Evolutionary conservation across 306 rosid genomes (phyloP), one percentile per base, ranked within the genome.

Genomic region (Lagenaria siceraria): DNA sequence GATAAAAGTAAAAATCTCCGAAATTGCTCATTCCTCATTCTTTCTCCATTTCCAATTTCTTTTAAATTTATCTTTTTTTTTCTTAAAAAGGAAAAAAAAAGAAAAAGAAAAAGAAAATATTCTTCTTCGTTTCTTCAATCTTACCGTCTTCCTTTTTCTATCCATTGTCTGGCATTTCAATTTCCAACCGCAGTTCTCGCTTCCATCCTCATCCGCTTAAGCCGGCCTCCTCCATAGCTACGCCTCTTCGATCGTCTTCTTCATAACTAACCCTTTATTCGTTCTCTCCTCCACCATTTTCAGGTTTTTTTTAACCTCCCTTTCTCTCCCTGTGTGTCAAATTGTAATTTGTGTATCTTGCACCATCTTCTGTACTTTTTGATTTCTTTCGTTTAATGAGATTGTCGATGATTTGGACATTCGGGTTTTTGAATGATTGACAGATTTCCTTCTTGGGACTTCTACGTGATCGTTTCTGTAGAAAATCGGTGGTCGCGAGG

Each of bases 171-270:
- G 55, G 36, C 35, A 69, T 42, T 69, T 69, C 75, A 13, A 43
- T 69, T 69, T 69, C 22, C 56, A 72, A 72, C 55, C 75, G 77
- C 25, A 27, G 60, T 72, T 72, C 60, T 49, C 60, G 77, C 25
- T 72, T 72, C 77, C 36, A 46, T 25, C 75, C 75, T 22, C 55
- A 70, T 46, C 75, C 75, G 56, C 58, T 46, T 27, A 18, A 72
- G 21, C 43, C 60, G 42, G 59, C 55, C 42, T 71, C 76, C 76
- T 70, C 40, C 59, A 48, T 72, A 72, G 60, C 76, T 48, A 8
- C 60, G 13, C 27, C 60, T 72, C 60, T 49, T 14, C 61, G 10
- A 49, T 72, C 60, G 7, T 49, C 77, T 27, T 15, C 60, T 72
- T 70, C 56, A 46, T 24, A 70, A 70, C 18, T 8, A 17, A 25